These are phyloP conservation scores for Pilobolus umbonatus DNA, from an alignment of 192 early-diverging fungal species.

Conservation along the genomic window DNA sequence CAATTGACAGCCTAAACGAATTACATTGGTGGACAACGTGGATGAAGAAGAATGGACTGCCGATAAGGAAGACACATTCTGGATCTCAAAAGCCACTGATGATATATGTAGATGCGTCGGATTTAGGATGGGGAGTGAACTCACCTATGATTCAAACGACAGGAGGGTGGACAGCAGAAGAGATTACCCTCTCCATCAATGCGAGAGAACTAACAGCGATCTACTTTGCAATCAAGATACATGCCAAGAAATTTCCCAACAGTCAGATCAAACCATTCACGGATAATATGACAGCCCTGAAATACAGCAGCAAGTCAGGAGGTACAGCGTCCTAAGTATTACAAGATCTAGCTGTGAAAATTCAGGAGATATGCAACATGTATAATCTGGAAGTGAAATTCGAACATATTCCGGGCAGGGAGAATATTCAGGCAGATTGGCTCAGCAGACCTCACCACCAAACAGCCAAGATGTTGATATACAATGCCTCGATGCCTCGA, in stretches of 20 bases:
- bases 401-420: constrained; percentile 6
- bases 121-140: constrained; percentile 13
- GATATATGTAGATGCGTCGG: constrained; percentile 8
- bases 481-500: not conserved
- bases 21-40: not conserved
- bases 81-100: not conserved
- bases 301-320: constrained; percentile 16
- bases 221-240: not conserved
- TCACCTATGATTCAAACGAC: not conserved
- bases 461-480: too few species aligned
- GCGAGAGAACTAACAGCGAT: constrained; percentile 12
- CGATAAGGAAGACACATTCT: not conserved
- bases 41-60: not conserved
- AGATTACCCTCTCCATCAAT: constrained; percentile 7
- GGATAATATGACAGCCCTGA: constrained; percentile 22
- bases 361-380: constrained; percentile 13
- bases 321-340: constrained; percentile 12
- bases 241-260: not conserved
- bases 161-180: constrained; percentile 6
- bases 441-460: not conserved
- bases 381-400: not conserved
- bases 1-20: not conserved
- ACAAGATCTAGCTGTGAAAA: constrained; percentile 16
- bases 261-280: not conserved
- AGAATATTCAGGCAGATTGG: constrained; percentile 9